Percentiles rank a stretch among this genome's conserved stretches.
Conservation (phyloP, 2,329 filamentous ascomycete species). For the Diaporthe citri region DNA sequence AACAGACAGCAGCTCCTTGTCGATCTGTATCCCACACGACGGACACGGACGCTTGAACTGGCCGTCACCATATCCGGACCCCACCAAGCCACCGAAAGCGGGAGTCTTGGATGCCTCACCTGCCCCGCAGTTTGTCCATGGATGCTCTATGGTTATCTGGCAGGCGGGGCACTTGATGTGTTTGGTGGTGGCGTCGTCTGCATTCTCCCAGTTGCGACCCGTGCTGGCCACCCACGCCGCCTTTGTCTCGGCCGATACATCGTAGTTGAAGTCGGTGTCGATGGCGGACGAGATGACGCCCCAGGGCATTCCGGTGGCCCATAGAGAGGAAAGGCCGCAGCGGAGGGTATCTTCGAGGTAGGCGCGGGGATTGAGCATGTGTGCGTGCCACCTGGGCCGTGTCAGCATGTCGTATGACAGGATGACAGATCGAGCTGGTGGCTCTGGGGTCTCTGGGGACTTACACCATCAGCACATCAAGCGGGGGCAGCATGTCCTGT, state of each 20-base stretch:
- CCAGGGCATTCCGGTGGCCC: slow-evolving; percentile 78
- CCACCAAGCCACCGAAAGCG: slow-evolving; percentile 51
- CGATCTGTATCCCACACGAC: slow-evolving; percentile 63
- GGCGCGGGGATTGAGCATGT: slow-evolving; percentile 81
- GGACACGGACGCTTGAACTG: slow-evolving; percentile 64
- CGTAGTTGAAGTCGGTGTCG: slow-evolving; percentile 70
- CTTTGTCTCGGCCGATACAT: slow-evolving; percentile 57
- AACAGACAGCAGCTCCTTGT: slow-evolving; percentile 70
- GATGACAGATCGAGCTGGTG: neutral
- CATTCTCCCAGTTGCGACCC: slow-evolving; percentile 69
- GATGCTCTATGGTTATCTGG: slow-evolving; percentile 54
- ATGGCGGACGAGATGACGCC: slow-evolving; percentile 68
- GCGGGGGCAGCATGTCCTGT: slow-evolving; percentile 64
- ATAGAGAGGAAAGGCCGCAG: slow-evolving; percentile 65
- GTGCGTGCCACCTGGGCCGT: slow-evolving; percentile 66
- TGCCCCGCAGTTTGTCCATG: slow-evolving; percentile 70
- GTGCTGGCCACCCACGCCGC: slow-evolving; percentile 62
- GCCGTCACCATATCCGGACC: slow-evolving; percentile 72
- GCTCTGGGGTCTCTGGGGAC: slow-evolving; percentile 39
- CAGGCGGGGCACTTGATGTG: slow-evolving; percentile 69
- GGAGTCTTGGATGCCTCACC: slow-evolving; percentile 51
- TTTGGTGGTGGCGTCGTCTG: slow-evolving; percentile 63
- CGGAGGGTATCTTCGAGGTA: slow-evolving; percentile 82
- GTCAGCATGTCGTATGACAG: neutral
- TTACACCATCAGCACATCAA: slow-evolving; percentile 59